These are phyloP conservation scores for Xylaria arbuscula DNA, from an alignment of 2,329 filamentous ascomycete species.

Conservation along the genomic window DNA sequence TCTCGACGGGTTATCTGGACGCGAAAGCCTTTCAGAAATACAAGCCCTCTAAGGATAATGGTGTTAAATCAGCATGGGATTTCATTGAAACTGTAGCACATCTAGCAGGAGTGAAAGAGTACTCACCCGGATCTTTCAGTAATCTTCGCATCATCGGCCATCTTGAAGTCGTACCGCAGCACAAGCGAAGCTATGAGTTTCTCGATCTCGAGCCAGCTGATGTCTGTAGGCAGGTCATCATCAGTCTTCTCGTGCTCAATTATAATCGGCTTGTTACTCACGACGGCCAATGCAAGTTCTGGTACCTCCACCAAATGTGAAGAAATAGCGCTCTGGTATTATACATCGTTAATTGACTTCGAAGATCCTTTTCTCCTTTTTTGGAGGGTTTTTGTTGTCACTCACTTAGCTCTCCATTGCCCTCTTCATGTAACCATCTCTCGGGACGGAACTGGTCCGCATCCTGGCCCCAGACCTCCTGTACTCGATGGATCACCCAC, in stretches of 20 bases:
- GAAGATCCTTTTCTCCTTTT: too few species aligned
- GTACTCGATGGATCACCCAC: constrained; percentile 16
- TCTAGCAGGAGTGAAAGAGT: background rate
- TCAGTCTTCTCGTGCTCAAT: background rate
- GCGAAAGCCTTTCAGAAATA: background rate
- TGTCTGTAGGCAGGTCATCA: background rate
- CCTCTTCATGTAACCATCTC: constrained; percentile 20
- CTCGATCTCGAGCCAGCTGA: background rate
- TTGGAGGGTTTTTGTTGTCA: background rate
- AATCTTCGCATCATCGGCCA: background rate
- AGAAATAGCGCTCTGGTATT: background rate
- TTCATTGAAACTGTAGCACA: background rate
- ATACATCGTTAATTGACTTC: background rate
- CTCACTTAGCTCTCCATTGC: background rate
- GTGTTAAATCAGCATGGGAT: background rate
- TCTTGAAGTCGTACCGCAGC: background rate
- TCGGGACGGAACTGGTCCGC: constrained; percentile 23
- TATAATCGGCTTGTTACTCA: background rate
- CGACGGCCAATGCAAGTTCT: background rate
- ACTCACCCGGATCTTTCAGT: background rate
- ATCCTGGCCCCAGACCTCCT: constrained; percentile 24
- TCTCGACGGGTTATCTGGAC: background rate
- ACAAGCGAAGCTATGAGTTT: background rate
- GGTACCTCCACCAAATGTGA: background rate
- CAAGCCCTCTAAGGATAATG: background rate